phyloP scores from a whole-genome alignment of 495 filamentous ascomycete genomes.

The Massariosphaeria phaeospora region DNA sequence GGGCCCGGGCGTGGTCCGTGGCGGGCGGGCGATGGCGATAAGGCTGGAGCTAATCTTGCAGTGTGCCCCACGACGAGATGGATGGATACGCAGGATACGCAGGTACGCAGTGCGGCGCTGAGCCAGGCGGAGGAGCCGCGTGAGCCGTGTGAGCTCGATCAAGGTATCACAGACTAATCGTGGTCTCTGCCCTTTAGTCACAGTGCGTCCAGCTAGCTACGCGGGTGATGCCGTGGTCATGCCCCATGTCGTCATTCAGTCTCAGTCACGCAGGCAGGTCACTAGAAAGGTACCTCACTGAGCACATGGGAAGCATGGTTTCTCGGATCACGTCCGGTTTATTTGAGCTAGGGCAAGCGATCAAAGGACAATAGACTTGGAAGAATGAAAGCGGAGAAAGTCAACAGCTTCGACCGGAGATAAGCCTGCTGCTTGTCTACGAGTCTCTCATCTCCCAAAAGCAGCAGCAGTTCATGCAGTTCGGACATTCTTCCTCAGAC shows the following conservation, averaged over 20 bases:
- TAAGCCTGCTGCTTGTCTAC: neutral
- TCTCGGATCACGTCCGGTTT: constrained; percentile 6
- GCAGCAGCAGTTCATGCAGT: neutral
- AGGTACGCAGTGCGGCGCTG: constrained; percentile 12
- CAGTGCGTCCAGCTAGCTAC: too few relatives aligned
- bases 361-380: constrained; percentile 3
- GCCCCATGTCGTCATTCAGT: constrained; percentile 12
- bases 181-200: too few relatives aligned
- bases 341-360: constrained; percentile 9
- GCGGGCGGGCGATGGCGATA: neutral
- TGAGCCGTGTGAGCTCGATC: neutral
- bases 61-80: neutral
- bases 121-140: neutral
- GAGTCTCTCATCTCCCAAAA: neutral
- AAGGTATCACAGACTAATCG: too few relatives aligned
- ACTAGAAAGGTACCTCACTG: neutral
- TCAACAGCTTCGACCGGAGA: neutral
- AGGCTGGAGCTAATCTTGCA: constrained; percentile 2
- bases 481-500: neutral
- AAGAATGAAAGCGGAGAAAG: constrained; percentile 1
- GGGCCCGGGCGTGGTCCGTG: neutral
- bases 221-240: neutral
- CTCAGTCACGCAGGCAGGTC: constrained; percentile 12
- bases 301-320: neutral
- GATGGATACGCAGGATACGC: constrained; percentile 19